Conservation (phyloP, 2,329 filamentous ascomycete genomes). For the Eutypa lata region DNA sequence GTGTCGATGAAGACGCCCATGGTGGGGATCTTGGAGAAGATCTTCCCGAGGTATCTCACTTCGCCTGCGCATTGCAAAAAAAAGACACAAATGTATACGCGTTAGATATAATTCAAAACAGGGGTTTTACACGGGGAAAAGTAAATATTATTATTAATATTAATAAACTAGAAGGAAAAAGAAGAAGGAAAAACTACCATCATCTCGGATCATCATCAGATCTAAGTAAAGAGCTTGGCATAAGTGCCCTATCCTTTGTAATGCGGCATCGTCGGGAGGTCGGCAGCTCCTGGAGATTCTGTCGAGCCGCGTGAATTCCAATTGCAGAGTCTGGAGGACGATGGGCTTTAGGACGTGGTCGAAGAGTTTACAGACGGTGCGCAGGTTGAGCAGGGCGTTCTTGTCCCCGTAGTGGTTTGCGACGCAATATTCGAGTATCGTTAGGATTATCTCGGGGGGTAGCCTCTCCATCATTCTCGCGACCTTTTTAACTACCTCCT, state of each 20-base stretch:
- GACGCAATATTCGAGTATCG: constrained; percentile 43
- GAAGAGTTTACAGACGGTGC: constrained; percentile 49
- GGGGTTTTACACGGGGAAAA: constrained; percentile 1
- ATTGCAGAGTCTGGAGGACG: constrained; percentile 43
- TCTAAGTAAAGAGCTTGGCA: constrained; percentile 50
- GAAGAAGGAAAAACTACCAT: constrained; percentile 33
- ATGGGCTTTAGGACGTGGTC: constrained; percentile 43
- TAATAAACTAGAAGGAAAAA: too few relatives aligned
- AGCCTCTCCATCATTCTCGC: constrained; percentile 40
- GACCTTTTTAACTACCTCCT: too few relatives aligned
- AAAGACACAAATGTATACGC: too few relatives aligned
- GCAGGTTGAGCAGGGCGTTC: constrained; percentile 41
- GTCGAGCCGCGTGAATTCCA: constrained; percentile 49
- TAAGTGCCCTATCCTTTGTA: constrained; percentile 44
- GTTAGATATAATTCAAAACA: too few relatives aligned
- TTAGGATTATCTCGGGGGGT: constrained; percentile 45
- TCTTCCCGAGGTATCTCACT: constrained; percentile 42
- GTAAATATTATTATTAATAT: too few relatives aligned
- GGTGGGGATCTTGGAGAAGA: constrained; percentile 43
- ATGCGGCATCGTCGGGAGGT: constrained; percentile 35
- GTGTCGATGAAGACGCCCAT: constrained; percentile 43
- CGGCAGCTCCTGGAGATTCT: constrained; percentile 25
- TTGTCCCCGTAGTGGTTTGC: constrained; percentile 36
- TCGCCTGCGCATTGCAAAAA: constrained; percentile 45
- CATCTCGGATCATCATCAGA: constrained; percentile 51